A percentile compares a stretch with the other conserved stretches of the same genome.
phyloP scores from a whole-genome alignment of 2,329 filamentous ascomycete genomes.

The Penicillium sp. region DNA sequence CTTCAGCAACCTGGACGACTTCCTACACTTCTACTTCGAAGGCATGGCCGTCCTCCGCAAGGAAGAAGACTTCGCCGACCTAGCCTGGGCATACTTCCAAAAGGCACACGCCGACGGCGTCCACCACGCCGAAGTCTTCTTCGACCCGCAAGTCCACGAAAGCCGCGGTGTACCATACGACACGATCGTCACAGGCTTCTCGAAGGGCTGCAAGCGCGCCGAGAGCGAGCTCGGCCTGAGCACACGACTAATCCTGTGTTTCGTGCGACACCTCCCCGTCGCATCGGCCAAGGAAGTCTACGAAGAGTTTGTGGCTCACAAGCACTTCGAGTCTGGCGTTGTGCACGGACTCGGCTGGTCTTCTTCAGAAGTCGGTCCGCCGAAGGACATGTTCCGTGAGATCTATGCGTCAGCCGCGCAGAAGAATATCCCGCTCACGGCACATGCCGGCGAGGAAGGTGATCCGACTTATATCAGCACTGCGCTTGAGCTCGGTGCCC shows the following conservation, averaged over 20 bases:
- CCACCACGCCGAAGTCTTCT: conserved; percentile 74
- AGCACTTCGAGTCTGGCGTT: conserved; percentile 50
- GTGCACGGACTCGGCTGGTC: conserved; percentile 67
- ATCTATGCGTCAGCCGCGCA: conserved; percentile 58
- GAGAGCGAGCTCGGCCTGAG: conserved; percentile 63
- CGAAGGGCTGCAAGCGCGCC: conserved; percentile 60
- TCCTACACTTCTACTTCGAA: conserved; percentile 75
- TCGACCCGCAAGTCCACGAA: conserved; percentile 75
- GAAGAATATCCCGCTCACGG: conserved; percentile 62
- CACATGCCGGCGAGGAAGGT: conserved; percentile 75
- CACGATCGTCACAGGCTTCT: conserved; percentile 65
- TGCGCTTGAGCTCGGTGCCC: conserved; percentile 63
- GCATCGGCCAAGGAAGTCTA: conserved; percentile 52
- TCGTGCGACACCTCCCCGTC: conserved; percentile 68
- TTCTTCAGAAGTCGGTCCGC: conserved; percentile 59
- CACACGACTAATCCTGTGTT: conserved; percentile 68
- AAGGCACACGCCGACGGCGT: conserved; percentile 65
- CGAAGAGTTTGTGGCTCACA: conserved; percentile 40
- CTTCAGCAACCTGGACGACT: conserved; percentile 73
- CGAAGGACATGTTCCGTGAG: conserved; percentile 59
- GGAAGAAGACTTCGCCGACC: conserved; percentile 67
- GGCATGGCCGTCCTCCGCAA: conserved; percentile 69
- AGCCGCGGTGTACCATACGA: conserved; percentile 62
- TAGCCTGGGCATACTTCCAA: conserved; percentile 70
- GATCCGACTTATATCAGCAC: conserved; percentile 64